These are phyloP conservation scores for Musa acuminata DNA, from an alignment of 176 grass and related monocot genomes.

Conservation along the genomic window DNA sequence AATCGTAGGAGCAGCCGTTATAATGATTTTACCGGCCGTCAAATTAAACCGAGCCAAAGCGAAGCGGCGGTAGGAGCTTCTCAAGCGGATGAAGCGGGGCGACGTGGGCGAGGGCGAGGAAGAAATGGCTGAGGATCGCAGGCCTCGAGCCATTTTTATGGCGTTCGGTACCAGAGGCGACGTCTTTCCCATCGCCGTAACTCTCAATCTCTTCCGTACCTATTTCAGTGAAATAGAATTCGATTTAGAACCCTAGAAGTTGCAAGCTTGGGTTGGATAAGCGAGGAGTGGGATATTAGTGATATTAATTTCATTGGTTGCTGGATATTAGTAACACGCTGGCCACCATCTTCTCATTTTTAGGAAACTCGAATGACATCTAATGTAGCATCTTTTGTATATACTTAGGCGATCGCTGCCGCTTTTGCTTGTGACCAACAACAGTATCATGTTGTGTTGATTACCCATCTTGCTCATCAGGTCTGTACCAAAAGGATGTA, in stretches of 20 bases:
- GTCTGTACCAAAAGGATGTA: slow-evolving; percentile 18
- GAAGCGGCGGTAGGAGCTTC: too few relatives aligned
- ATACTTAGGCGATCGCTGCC: slow-evolving; percentile 44
- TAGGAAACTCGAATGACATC: neutral
- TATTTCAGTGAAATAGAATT: neutral
- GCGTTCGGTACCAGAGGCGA: slow-evolving; percentile 82
- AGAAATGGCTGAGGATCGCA: slow-evolving; percentile 15
- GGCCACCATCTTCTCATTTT: neutral
- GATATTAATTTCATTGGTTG: neutral
- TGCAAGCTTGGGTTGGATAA: neutral
- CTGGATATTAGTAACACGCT: neutral
- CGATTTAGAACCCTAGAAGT: neutral
- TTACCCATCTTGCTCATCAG: slow-evolving; percentile 72
- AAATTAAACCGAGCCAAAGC: too few relatives aligned
- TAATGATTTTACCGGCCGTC: too few relatives aligned
- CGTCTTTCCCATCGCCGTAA: slow-evolving; percentile 81
- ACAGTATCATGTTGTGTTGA: slow-evolving; percentile 55
- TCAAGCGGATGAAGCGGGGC: too few relatives aligned
- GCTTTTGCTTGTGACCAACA: slow-evolving; percentile 56
- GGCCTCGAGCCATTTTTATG: slow-evolving; percentile 63
- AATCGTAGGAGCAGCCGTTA: too few relatives aligned
- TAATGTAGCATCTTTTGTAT: neutral
- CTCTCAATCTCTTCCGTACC: neutral
- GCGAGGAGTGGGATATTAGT: neutral
- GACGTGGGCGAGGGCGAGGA: too few relatives aligned